A percentile compares a stretch with the other conserved stretches of the same genome.
Conservation (phyloP, 176 grass and related monocot species). For the Saccharum spontaneum region DNA sequence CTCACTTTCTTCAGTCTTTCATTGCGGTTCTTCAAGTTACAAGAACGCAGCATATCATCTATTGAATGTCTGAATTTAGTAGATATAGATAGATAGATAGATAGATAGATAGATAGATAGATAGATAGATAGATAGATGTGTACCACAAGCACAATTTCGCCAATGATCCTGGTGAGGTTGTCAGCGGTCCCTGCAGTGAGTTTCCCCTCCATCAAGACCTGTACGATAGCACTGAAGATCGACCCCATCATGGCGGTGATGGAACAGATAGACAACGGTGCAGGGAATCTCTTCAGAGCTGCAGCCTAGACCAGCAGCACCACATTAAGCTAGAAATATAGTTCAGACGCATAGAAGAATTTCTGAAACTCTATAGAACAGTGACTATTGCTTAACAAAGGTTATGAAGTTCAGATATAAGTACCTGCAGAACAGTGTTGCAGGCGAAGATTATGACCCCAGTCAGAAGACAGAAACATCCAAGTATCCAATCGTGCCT, state of each 20-base stretch:
- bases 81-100: neutral
- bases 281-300: constrained; percentile 40
- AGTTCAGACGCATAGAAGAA: no score
- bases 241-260: constrained; percentile 48
- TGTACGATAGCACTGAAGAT: constrained; percentile 38
- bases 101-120: no score
- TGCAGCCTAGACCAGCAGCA: constrained; percentile 33
- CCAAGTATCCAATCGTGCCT: constrained; percentile 36
- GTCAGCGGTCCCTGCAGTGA: no score
- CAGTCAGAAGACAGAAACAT: constrained; percentile 41
- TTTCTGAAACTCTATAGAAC: no score
- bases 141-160: no score
- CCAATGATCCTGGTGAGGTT: no score
- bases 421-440: constrained; percentile 45
- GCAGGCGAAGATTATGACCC: constrained; percentile 34
- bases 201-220: no score
- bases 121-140: no score
- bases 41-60: no score
- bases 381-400: no score
- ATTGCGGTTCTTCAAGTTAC: neutral
- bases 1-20: neutral
- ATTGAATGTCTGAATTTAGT: no score
- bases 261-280: constrained; percentile 35
- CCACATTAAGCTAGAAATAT: neutral
- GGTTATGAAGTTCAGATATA: no score